These are phyloP conservation scores for Saturnispora zaruensis DNA, from an alignment of 805 yeast genomes.

Conservation along the genomic window DNA sequence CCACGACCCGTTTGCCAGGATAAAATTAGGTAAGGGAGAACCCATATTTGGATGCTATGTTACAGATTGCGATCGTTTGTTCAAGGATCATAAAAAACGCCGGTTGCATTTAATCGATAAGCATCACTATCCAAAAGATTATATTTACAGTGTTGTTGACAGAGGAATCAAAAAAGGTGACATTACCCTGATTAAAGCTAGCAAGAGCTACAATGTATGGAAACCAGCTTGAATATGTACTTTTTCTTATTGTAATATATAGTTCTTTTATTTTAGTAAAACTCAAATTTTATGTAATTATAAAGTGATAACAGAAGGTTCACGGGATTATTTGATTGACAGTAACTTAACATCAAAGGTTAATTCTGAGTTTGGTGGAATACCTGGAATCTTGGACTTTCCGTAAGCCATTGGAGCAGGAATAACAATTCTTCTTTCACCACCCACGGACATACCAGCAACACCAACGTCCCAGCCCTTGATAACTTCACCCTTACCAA, in stretches of 20 bases:
- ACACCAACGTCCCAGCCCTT: conserved; percentile 99
- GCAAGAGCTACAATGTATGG: conserved; percentile 13
- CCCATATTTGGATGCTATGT: conserved; percentile 36
- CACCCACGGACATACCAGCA: conserved; percentile 97
- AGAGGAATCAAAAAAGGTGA: conserved; percentile 20
- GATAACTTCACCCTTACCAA: conserved; percentile 97
- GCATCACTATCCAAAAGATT: conserved; percentile 40
- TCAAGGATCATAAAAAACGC: conserved; percentile 33
- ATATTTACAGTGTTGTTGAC: conserved; percentile 24
- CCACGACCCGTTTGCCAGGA: conserved; percentile 41
- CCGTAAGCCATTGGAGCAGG: conserved; percentile 98
- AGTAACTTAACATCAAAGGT: conserved; percentile 94
- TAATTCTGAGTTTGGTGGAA: conserved; percentile 95
- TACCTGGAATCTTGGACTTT: conserved; percentile 86
- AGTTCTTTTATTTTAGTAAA: not conserved
- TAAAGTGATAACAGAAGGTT: not conserved
- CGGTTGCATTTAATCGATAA: conserved; percentile 40
- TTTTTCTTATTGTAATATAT: not conserved
- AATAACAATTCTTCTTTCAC: conserved; percentile 94
- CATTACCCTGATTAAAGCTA: conserved; percentile 18
- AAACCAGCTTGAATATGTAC: conserved; percentile 9
- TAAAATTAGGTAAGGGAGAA: conserved; percentile 32
- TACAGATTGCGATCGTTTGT: conserved; percentile 32
- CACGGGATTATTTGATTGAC: conserved; percentile 58
- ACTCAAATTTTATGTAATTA: not conserved